Evolutionary conservation across 2,329 filamentous ascomycete genomes (phyloP).

Genomic region (Shiraia bambusicola): DNA sequence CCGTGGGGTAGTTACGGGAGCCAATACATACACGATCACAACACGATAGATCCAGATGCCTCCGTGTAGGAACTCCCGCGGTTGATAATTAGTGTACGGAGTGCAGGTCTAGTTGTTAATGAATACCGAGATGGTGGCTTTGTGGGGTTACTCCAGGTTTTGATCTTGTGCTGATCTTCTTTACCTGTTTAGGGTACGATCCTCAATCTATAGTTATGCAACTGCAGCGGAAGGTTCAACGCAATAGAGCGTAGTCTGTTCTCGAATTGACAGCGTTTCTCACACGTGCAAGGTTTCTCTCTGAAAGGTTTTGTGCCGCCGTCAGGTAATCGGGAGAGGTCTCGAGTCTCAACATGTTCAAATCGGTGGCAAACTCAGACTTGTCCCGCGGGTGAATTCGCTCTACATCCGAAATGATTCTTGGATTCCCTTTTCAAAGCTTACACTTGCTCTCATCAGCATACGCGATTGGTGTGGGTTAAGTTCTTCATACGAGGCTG

Average conservation of each 20-base stretch:
- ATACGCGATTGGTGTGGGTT: conserved; percentile 4
- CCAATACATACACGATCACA: conserved; percentile 8
- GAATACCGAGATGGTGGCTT: background rate
- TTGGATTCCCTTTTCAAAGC: conserved; percentile 3
- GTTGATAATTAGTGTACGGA: background rate
- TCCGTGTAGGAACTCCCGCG: conserved; percentile 3
- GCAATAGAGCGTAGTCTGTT: no score
- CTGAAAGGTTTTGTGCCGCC: conserved; percentile 4
- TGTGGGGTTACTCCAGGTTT: no score
- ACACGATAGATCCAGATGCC: conserved; percentile 5
- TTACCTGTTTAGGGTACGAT: no score
- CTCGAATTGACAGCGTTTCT: background rate
- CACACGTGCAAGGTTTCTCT: background rate
- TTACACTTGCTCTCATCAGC: background rate
- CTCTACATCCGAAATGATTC: conserved; percentile 9
- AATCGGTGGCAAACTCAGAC: conserved; percentile 6
- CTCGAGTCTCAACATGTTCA: background rate
- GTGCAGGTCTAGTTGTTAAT: background rate
- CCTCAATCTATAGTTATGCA: no score
- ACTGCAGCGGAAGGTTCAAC: no score
- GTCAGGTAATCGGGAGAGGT: conserved; percentile 2
- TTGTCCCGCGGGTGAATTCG: conserved; percentile 15
- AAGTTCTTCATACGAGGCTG: conserved; percentile 8
- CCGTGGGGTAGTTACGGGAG: conserved; percentile 15
- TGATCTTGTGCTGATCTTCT: no score